phyloP scores from a whole-genome alignment of 257 asterid species.

The Nicotiana obtusifolia region DNA sequence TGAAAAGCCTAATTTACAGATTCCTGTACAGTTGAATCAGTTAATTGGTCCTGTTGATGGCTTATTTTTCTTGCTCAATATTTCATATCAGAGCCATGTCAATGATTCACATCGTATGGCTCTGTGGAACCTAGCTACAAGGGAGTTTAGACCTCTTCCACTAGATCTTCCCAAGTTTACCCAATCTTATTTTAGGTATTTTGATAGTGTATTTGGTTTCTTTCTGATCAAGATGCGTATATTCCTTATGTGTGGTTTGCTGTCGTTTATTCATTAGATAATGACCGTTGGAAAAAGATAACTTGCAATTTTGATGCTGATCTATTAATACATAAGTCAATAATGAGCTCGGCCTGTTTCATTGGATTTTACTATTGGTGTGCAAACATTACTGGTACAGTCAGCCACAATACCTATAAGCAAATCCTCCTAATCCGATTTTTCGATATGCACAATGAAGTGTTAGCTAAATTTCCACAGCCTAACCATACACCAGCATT shows the following conservation, averaged over 20 bases:
- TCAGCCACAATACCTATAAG: too few relatives aligned
- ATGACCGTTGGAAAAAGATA: neutral
- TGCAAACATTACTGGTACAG: too few relatives aligned
- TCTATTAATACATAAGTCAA: neutral
- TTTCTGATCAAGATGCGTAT: neutral
- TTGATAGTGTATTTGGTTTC: neutral
- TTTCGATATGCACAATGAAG: too few relatives aligned
- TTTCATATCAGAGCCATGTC: too few relatives aligned
- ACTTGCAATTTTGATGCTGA: too few relatives aligned
- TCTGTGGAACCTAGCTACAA: neutral
- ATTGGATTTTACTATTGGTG: too few relatives aligned
- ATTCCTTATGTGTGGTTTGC: too few relatives aligned
- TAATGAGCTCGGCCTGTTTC: neutral
- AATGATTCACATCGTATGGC: neutral
- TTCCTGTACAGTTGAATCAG: neutral
- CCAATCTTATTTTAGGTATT: too few relatives aligned
- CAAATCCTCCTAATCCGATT: too few relatives aligned
- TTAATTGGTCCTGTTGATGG: neutral
- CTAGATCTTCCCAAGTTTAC: neutral
- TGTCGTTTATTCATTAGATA: too few relatives aligned
- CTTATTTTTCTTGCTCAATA: neutral
- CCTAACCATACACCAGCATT: too few relatives aligned
- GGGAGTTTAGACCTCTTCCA: neutral
- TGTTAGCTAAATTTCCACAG: too few relatives aligned
- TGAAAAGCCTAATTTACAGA: neutral